Conservation (phyloP, 2,329 filamentous ascomycete genomes). For the Trichophyton equinum region DNA sequence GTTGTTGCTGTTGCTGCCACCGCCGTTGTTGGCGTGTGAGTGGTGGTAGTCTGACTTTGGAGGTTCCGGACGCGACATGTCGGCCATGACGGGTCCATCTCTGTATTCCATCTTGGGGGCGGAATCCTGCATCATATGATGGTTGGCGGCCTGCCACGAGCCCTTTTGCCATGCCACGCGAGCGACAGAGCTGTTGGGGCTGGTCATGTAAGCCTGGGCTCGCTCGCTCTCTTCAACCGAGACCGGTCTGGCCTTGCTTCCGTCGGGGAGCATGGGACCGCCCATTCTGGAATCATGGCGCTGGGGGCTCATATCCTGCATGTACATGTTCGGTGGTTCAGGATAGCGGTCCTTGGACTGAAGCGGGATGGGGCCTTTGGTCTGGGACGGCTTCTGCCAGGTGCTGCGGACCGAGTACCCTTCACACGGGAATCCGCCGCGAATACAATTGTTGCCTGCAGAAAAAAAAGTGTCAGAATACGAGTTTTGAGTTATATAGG, state of each 20-base stretch:
- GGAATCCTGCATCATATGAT: conserved; percentile 27
- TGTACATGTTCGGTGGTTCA: conserved; percentile 26
- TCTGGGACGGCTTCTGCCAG: conserved; percentile 65
- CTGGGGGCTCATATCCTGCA: conserved; percentile 26
- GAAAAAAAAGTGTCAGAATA: neutral
- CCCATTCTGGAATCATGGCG: conserved; percentile 28
- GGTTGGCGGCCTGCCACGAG: conserved; percentile 26
- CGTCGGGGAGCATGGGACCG: conserved; percentile 24
- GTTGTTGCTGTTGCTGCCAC: neutral
- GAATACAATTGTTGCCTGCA: conserved; percentile 73
- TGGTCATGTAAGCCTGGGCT: conserved; percentile 29
- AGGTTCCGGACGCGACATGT: conserved; percentile 27
- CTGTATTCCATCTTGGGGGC: conserved; percentile 29
- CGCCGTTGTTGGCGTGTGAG: conserved; percentile 21
- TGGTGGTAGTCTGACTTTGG: conserved; percentile 30
- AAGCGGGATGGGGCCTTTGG: conserved; percentile 57
- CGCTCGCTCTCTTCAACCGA: conserved; percentile 35
- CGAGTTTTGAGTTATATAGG: neutral
- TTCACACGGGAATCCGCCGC: conserved; percentile 80
- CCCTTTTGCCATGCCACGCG: conserved; percentile 32
- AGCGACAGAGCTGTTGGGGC: conserved; percentile 25
- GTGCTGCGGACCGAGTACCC: conserved; percentile 72
- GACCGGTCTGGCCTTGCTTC: conserved; percentile 36
- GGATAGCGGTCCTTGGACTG: conserved; percentile 63
- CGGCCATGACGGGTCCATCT: conserved; percentile 29